Conservation (phyloP, 148 eudicot genomes). For the Chenopodium suecicum region DNA sequence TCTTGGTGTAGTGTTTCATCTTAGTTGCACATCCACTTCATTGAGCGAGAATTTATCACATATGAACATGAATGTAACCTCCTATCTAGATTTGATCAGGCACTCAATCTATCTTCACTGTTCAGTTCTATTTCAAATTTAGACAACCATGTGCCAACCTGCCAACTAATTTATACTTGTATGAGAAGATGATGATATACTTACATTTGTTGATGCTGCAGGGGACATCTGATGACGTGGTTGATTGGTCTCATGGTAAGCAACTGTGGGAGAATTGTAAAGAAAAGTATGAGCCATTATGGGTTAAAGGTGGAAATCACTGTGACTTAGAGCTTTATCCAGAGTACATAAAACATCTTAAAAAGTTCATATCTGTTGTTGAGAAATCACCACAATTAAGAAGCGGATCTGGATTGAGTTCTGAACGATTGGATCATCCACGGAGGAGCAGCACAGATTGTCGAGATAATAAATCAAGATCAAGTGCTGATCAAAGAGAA, state of each 20-base stretch:
- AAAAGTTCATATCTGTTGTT: constrained; percentile 66
- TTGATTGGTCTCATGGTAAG: constrained; percentile 82
- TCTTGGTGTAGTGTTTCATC: too few species aligned
- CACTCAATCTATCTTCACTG: neutral
- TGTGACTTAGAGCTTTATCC: constrained; percentile 87
- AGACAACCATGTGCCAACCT: neutral
- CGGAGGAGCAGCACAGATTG: constrained; percentile 61
- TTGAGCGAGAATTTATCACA: too few species aligned
- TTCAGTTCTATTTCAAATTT: neutral
- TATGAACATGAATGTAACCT: neutral
- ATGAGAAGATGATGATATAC: neutral
- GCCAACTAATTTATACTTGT: neutral
- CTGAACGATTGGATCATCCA: constrained; percentile 55
- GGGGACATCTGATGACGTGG: constrained; percentile 91
- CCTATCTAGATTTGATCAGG: neutral
- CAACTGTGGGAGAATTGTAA: constrained; percentile 81
- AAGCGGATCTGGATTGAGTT: constrained; percentile 35
- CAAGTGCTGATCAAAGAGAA: constrained; percentile 64
- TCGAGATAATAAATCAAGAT: constrained; percentile 51
- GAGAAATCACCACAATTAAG: constrained; percentile 53
- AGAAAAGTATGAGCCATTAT: constrained; percentile 82
- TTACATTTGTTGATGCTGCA: constrained; percentile 24
- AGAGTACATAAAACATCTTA: constrained; percentile 76
- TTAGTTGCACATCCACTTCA: too few species aligned
- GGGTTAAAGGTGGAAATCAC: constrained; percentile 86